Evolutionary conservation across 306 rosid genomes (phyloP).

Genomic region (Cucumis hystrix): DNA sequence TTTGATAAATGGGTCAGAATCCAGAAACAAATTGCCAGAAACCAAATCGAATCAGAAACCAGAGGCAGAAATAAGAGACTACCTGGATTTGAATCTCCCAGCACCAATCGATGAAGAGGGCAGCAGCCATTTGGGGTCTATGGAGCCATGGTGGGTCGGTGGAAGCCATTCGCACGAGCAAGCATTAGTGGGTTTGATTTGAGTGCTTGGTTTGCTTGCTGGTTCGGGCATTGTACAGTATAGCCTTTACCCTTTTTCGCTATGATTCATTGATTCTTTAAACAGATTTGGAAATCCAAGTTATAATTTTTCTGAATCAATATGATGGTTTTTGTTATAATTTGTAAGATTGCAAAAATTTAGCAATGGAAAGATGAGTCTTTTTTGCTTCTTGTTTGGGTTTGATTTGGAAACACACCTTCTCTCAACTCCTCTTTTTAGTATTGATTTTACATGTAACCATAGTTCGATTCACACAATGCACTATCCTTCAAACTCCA

Average conservation of each 20-base stretch:
- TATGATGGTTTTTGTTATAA: neutral
- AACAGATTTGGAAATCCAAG: constrained; percentile 7
- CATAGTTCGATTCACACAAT: too few relatives aligned
- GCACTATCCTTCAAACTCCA: too few relatives aligned
- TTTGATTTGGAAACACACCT: too few relatives aligned
- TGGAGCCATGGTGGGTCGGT: constrained; percentile 46
- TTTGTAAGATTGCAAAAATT: neutral
- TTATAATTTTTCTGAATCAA: neutral
- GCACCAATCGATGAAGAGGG: constrained; percentile 50
- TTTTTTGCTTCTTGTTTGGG: neutral
- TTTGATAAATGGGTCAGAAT: constrained; percentile 24
- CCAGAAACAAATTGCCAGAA: constrained; percentile 15
- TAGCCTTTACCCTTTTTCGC: neutral
- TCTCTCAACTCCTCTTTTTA: too few relatives aligned
- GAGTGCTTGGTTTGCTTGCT: neutral
- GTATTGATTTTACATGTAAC: too few relatives aligned
- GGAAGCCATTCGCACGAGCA: constrained; percentile 32
- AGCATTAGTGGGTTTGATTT: constrained; percentile 26
- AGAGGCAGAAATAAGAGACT: constrained; percentile 42
- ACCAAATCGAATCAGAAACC: constrained; percentile 25
- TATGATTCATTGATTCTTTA: constrained; percentile 51
- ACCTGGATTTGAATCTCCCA: constrained; percentile 92
- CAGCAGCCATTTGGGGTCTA: constrained; percentile 23
- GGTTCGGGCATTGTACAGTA: constrained; percentile 26
- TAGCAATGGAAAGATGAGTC: neutral